Conservation (phyloP, 2,329 filamentous ascomycete genomes). For the Penicillium corylophilum region DNA sequence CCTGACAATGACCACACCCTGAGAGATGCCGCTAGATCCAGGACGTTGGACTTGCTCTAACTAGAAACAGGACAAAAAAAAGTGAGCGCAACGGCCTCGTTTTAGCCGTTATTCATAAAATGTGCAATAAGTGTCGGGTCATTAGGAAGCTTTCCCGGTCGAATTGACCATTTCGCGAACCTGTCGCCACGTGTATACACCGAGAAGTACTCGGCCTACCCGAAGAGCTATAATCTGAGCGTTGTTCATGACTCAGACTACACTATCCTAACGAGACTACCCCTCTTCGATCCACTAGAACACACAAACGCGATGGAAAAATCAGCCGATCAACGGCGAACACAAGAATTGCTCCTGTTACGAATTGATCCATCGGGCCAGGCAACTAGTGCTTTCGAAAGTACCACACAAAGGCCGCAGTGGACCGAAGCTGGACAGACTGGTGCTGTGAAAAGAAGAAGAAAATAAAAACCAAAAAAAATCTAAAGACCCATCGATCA, state of each 20-base stretch:
- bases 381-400: not conserved
- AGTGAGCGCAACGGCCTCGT: too few relatives aligned
- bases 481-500: not conserved
- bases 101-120: not conserved
- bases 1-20: not conserved
- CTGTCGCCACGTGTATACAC: not conserved
- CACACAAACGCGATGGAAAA: not conserved
- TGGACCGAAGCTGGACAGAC: not conserved
- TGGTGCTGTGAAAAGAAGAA: not conserved
- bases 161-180: not conserved
- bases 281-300: not conserved
- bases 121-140: not conserved
- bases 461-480: not conserved
- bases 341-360: not conserved
- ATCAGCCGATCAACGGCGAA: not conserved
- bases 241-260: not conserved
- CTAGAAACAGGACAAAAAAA: not conserved
- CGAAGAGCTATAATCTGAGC: not conserved
- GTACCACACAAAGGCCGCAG: not conserved
- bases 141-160: too few relatives aligned
- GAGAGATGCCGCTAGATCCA: not conserved
- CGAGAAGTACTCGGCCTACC: not conserved
- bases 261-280: not conserved
- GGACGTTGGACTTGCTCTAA: not conserved
- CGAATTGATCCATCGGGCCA: not conserved